Conservation (phyloP, 768 basidiomycete species). For the Phaeolepiota aurea region DNA sequence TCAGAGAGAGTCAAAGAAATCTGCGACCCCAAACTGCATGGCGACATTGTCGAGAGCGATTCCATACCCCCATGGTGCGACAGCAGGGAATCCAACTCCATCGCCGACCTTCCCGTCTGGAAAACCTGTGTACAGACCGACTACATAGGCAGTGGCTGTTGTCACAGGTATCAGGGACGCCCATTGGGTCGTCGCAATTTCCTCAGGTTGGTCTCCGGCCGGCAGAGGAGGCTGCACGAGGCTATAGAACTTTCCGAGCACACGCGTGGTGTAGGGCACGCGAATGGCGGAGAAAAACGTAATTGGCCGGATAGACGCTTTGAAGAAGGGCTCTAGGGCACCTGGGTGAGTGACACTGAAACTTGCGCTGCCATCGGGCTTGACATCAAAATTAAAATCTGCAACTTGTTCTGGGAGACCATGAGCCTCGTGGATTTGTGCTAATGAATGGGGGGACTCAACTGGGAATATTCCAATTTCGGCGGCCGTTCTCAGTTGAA, state of each 20-base stretch:
- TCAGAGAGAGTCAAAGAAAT: conserved; percentile 1
- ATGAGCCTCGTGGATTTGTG: not conserved
- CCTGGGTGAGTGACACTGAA: conserved; percentile 16
- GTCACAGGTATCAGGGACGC: not conserved
- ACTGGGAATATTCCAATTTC: conserved; percentile 28
- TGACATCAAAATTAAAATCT: conserved; percentile 15
- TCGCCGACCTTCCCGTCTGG: conserved; percentile 2
- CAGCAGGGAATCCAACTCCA: conserved; percentile 1
- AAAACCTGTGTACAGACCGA: not conserved
- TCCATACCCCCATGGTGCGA: conserved; percentile 1
- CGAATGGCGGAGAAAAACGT: conserved; percentile 15
- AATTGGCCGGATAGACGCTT: conserved; percentile 17
- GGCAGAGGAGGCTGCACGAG: conserved; percentile 5
- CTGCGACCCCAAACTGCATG: not conserved
- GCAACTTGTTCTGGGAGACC: conserved; percentile 18
- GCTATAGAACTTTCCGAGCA: not conserved
- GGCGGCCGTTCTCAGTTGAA: conserved; percentile 20
- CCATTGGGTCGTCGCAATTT: conserved; percentile 3
- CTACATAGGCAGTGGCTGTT: not conserved
- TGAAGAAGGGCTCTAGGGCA: conserved; percentile 18
- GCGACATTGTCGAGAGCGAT: not conserved
- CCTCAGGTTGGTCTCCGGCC: conserved; percentile 4
- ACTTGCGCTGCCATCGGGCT: conserved; percentile 10
- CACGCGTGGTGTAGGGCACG: conserved; percentile 15
- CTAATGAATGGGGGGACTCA: conserved; percentile 1